Percentiles rank a stretch among this genome's conserved stretches.
phyloP scores from a whole-genome alignment of 495 filamentous ascomycete species.

The Neurospora sp. region DNA sequence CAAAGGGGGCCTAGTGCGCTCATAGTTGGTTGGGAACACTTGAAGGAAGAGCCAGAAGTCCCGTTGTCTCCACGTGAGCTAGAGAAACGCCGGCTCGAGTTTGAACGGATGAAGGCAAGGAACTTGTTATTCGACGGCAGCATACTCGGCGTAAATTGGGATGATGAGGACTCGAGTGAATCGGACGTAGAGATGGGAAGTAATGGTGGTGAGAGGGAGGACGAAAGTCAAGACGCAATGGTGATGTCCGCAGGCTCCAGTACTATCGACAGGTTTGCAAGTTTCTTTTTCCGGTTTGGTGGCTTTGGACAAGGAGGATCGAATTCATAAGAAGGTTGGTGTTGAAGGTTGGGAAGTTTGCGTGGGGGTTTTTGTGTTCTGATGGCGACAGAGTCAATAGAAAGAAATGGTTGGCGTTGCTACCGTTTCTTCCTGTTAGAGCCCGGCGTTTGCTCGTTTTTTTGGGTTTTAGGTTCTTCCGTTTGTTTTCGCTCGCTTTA shows the following conservation, averaged over 20 bases:
- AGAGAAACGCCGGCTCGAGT: not conserved
- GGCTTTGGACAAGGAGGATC: not conserved
- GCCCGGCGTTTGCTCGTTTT: not conserved
- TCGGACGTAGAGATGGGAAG: not conserved
- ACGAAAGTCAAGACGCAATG: not conserved
- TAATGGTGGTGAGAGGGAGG: not conserved
- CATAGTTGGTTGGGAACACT: not conserved
- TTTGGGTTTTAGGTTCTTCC: not conserved
- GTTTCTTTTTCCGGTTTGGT: not conserved
- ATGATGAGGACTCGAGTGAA: not conserved
- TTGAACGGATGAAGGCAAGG: not conserved
- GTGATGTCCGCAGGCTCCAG: not conserved
- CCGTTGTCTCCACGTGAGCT: not conserved
- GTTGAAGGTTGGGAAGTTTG: not conserved
- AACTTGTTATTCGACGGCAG: not conserved
- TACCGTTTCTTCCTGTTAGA: not conserved
- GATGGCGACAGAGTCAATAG: not conserved
- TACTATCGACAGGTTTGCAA: not conserved
- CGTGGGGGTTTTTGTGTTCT: not conserved
- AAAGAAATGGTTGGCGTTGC: not conserved
- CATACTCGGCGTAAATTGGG: not conserved
- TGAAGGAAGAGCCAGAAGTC: not conserved
- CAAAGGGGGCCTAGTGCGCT: not conserved
- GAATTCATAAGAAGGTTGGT: not conserved
- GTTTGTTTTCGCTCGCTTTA: not conserved